Evolutionary conservation across 1,139 yeast genomes (phyloP).

Genomic region (Blastobotrys proliferans): DNA sequence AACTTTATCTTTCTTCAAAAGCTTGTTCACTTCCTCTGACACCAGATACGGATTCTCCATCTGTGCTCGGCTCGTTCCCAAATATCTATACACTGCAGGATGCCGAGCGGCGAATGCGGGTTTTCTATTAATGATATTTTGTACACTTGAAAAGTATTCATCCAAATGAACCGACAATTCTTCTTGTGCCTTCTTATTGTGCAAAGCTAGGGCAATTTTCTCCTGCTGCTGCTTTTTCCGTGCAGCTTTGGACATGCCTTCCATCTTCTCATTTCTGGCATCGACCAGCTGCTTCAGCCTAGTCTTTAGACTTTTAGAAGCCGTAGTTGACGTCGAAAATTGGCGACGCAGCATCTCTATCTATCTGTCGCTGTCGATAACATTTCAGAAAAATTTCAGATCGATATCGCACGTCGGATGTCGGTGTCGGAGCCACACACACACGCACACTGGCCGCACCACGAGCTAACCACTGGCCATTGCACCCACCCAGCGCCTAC

Average conservation of each 20-base stretch:
- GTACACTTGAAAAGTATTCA: constrained; percentile 17
- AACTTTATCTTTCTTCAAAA: constrained; percentile 19
- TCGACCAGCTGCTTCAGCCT: constrained; percentile 1
- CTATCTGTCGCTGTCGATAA: too few relatives aligned
- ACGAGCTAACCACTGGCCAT: too few relatives aligned
- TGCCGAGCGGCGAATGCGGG: constrained; percentile 21
- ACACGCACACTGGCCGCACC: too few relatives aligned
- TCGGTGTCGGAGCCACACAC: too few relatives aligned
- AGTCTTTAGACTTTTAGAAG: background rate
- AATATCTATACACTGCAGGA: constrained; percentile 20
- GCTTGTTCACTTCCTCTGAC: constrained; percentile 19
- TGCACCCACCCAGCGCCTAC: too few relatives aligned
- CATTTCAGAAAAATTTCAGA: too few relatives aligned
- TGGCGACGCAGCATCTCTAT: background rate
- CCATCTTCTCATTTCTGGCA: constrained; percentile 2
- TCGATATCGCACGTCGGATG: too few relatives aligned
- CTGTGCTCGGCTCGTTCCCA: constrained; percentile 21
- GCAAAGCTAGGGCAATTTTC: constrained; percentile 3
- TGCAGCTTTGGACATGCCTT: background rate
- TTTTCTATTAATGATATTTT: constrained; percentile 17
- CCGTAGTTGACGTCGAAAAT: constrained; percentile 5
- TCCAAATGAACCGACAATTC: constrained; percentile 15
- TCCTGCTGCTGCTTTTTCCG: constrained; percentile 6
- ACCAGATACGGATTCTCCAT: constrained; percentile 21
- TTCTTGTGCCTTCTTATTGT: constrained; percentile 6